Evolutionary conservation across 2,329 filamentous ascomycete species (phyloP).

Genomic region (Penicillium expansum): DNA sequence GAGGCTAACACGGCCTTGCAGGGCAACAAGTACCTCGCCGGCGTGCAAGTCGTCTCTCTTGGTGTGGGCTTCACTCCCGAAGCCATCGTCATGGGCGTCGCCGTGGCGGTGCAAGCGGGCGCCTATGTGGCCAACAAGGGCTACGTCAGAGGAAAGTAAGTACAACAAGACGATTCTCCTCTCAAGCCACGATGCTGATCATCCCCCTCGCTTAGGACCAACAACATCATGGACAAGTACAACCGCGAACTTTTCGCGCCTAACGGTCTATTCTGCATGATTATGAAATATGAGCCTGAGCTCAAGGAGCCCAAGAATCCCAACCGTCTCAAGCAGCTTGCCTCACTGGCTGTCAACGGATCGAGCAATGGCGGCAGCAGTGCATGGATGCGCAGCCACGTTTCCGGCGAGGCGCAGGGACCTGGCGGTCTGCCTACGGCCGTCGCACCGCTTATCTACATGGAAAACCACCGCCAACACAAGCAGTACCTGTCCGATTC

Average conservation of each 20-base stretch:
- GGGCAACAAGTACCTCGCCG: conserved; percentile 34
- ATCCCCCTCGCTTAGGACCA: neutral
- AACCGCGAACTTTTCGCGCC: neutral
- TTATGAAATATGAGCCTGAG: neutral
- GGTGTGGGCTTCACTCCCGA: conserved; percentile 12
- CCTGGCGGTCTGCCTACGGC: neutral
- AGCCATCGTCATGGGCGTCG: conserved; percentile 32
- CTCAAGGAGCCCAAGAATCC: neutral
- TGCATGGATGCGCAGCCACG: neutral
- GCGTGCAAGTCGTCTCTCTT: conserved; percentile 40
- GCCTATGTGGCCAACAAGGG: conserved; percentile 31
- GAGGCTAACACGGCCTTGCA: conserved; percentile 35
- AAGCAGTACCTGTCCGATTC: neutral
- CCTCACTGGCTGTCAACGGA: neutral
- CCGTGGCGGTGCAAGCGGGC: conserved; percentile 38
- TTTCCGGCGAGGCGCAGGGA: neutral
- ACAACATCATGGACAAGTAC: neutral
- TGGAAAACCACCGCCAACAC: neutral
- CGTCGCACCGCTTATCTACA: neutral
- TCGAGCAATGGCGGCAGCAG: neutral
- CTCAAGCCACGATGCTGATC: neutral
- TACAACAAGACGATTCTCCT: neutral
- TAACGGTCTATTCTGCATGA: neutral
- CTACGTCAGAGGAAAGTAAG: conserved; percentile 17
- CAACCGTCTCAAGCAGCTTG: neutral